These are phyloP conservation scores for Cryphonectria naterciae DNA, from an alignment of 2,329 filamentous ascomycete genomes.

Conservation along the genomic window DNA sequence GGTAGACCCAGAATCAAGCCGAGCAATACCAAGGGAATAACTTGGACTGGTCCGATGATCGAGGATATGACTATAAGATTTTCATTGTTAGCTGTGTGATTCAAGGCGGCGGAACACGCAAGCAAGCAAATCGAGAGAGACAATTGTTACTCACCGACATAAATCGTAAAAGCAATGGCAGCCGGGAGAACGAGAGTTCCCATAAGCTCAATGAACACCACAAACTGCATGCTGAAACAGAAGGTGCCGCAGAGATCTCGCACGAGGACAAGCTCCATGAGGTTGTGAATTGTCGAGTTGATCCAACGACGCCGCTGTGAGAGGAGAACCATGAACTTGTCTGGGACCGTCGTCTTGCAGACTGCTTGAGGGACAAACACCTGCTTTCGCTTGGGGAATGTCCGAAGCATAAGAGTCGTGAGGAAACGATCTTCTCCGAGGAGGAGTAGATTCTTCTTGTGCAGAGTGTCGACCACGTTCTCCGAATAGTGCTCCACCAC, in stretches of 20 bases:
- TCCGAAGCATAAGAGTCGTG: conserved; percentile 96
- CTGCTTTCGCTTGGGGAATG: conserved; percentile 98
- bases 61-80: conserved; percentile 72
- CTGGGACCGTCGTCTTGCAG: conserved; percentile 97
- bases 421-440: conserved; percentile 94
- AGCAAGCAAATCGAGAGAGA: not conserved
- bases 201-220: conserved; percentile 92
- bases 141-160: conserved; percentile 72
- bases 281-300: conserved; percentile 97
- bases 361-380: conserved; percentile 98
- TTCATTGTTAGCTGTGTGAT: conserved; percentile 12
- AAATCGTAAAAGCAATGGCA: conserved; percentile 95
- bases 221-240: conserved; percentile 99
- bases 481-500: conserved; percentile 99
- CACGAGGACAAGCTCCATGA: conserved; percentile 96
- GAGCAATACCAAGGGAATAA: conserved; percentile 89
- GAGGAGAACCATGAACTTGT: conserved; percentile 86
- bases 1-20: conserved; percentile 92
- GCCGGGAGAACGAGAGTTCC: conserved; percentile 94
- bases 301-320: conserved; percentile 98
- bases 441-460: conserved; percentile 94
- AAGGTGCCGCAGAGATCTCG: conserved; percentile 97
- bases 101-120: not conserved
- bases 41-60: conserved; percentile 77
- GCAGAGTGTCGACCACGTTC: conserved; percentile 96